Evolutionary conservation across 2,329 filamentous ascomycete species (phyloP), one percentile per base, ranked within the genome.

Genomic region (Aspergillus fumigatus): DNA sequence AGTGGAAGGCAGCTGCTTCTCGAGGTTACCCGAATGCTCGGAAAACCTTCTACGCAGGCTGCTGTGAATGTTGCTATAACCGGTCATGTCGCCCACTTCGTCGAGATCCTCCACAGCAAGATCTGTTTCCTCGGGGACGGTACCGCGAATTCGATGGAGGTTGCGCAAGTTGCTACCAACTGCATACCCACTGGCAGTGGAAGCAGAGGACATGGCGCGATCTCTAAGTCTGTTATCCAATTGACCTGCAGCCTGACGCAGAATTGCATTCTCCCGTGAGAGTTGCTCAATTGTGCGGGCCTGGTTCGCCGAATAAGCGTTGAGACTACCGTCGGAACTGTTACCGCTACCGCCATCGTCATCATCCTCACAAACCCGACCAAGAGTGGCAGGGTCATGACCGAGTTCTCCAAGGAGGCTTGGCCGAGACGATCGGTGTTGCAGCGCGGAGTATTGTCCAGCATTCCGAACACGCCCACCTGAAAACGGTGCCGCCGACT

Each of bases 341-440:
- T 70, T 71, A 4, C 68, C 64, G 47, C 71, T 74, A 50, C 74
- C 72, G 48, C 75, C 73, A 23, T 75, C 77, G 58, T 79, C 77
- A 25, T 80, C 79, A 35, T 79, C 77, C 64, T 81, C 79, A 48
- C 76, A 73, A 50, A 81, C 73, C 49, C 75, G 77, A 29, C 74
- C 77, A 5, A 81, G 70, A 47, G 74, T 74, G 11, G 73, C 74
- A 25, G 76, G 68, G 57, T 81, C 79, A 55, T 78, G 75, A 1
- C 75, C 74, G 10, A 78, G 59, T 51, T 78, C 78, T 11, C 76
- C 76, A 8, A 80, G 69, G 40, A 80, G 67, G 54, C 76, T 79
- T 41, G 77, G 76, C 26, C 79, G 85, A 14, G 92, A 95, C 4
- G 90, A 89, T 38, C 91, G 85, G 70, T 94, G 89, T 65, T 93